A percentile compares a stretch with the other conserved stretches of the same genome.
Evolutionary conservation across 176 grass and related monocot genomes (phyloP).

Genomic region (Phyllostachys edulis): DNA sequence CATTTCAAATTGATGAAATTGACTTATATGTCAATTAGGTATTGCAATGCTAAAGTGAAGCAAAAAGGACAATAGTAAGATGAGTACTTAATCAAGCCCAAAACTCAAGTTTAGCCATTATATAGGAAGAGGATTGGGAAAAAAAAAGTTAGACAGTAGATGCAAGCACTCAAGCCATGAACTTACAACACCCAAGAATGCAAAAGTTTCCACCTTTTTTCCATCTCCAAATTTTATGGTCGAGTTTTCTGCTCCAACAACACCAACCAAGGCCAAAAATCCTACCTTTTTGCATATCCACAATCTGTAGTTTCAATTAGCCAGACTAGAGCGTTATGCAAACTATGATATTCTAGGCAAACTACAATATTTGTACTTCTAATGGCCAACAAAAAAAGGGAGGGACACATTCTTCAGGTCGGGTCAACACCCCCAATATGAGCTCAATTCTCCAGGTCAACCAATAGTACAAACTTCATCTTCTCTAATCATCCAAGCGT

Average conservation of each 20-base stretch:
- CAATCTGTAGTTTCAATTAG: background rate
- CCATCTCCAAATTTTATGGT: background rate
- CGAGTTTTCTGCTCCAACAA: background rate
- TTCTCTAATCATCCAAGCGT: background rate
- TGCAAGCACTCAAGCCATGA: background rate
- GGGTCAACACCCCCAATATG: slow-evolving; percentile 7
- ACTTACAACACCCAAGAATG: background rate
- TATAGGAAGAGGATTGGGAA: too few relatives aligned
- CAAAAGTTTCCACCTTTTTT: background rate
- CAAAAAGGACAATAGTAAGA: too few relatives aligned
- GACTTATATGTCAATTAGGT: too few relatives aligned
- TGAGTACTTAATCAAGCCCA: too few relatives aligned
- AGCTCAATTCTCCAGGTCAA: slow-evolving; percentile 3
- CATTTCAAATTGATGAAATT: too few relatives aligned
- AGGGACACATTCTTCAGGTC: background rate
- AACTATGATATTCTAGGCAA: background rate
- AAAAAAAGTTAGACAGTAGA: too few relatives aligned
- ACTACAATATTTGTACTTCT: background rate
- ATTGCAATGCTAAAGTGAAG: too few relatives aligned
- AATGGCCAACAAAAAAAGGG: background rate
- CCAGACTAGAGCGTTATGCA: background rate
- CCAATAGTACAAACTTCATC: background rate
- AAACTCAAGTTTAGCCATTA: too few relatives aligned
- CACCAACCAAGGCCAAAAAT: background rate
- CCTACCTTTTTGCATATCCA: background rate